Conservation (phyloP, 441 rosid genomes). For the Eruca vesicaria region DNA sequence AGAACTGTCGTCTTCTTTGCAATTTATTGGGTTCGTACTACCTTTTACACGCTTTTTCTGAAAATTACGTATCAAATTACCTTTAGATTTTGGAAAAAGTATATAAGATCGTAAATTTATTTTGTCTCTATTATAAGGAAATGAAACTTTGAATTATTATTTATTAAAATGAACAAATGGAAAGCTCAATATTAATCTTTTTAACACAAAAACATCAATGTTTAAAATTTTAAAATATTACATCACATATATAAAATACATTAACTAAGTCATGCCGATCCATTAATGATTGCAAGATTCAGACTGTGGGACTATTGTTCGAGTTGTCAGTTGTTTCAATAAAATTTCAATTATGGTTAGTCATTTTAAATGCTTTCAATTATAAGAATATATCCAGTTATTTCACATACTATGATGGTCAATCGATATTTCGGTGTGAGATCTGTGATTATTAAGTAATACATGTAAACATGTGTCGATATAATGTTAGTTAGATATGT, state of each 20-base stretch:
- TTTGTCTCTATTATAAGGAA: neutral
- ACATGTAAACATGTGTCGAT: neutral
- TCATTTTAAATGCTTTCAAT: neutral
- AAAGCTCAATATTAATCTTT: neutral
- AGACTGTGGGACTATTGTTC: neutral
- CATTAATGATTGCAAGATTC: neutral
- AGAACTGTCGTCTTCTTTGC: conserved; percentile 27
- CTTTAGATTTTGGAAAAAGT: neutral
- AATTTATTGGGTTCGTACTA: conserved; percentile 30
- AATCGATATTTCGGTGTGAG: neutral
- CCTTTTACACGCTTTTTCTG: conserved; percentile 13
- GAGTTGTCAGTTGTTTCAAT: neutral
- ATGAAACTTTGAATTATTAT: neutral
- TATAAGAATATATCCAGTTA: no score
- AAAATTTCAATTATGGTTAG: neutral
- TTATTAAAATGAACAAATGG: neutral
- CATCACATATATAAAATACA: neutral
- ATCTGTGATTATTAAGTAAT: neutral
- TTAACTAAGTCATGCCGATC: neutral
- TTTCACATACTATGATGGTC: no score
- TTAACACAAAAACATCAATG: neutral
- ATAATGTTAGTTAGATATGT: no score
- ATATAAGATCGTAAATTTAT: neutral
- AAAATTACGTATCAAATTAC: neutral
- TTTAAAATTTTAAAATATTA: neutral